phyloP scores from a whole-genome alignment of 225 moss, liverwort and hornwort species.

The Straminergon stramineum region DNA sequence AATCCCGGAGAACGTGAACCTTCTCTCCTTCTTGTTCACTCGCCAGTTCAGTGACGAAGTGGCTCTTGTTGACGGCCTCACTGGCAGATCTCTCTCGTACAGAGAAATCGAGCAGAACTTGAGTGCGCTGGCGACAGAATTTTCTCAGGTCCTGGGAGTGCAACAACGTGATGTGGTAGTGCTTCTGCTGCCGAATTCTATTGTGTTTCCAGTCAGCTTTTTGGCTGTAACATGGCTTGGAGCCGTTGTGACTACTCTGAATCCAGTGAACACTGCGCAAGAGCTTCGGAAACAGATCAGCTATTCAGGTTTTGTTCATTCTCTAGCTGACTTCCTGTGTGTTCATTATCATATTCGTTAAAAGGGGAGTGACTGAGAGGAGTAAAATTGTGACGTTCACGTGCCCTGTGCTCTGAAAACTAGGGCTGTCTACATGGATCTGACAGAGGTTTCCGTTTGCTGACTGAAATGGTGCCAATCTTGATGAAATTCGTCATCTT shows the following conservation, averaged over 20 bases:
- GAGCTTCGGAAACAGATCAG: constrained; percentile 13
- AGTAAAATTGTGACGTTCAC: no score
- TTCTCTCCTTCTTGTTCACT: constrained; percentile 5
- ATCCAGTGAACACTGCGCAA: neutral
- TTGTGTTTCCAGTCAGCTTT: constrained; percentile 1
- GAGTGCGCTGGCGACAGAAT: neutral
- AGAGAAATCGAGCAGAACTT: neutral
- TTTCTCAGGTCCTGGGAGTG: constrained; percentile 2
- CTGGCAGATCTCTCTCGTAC: neutral
- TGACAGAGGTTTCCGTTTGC: neutral
- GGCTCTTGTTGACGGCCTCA: constrained; percentile 2
- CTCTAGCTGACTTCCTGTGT: neutral
- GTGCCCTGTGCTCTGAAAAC: neutral
- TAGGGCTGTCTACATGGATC: no score
- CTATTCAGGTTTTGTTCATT: constrained; percentile 1
- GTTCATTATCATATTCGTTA: no score
- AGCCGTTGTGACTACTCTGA: constrained; percentile 2
- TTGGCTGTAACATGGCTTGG: constrained; percentile 10
- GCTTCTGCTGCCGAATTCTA: constrained; percentile 7
- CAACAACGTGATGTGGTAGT: constrained; percentile 4
- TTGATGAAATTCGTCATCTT: neutral
- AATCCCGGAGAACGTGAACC: neutral
- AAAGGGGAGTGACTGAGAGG: neutral
- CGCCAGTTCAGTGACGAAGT: neutral
- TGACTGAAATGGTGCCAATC: neutral